phyloP scores from a whole-genome alignment of 257 asterid genomes.

The Linaria vulgaris region DNA sequence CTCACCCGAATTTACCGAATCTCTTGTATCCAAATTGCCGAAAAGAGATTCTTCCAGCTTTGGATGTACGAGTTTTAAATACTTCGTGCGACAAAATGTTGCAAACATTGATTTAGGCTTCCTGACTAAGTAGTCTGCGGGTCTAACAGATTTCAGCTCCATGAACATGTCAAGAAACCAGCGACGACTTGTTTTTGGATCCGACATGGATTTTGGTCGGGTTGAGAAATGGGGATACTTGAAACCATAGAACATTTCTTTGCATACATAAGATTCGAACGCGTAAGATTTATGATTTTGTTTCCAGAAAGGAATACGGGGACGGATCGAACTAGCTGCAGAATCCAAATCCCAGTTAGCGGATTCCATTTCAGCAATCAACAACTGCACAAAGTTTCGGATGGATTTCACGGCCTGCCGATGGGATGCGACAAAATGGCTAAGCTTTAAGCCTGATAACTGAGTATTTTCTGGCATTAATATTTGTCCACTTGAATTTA shows the following conservation, averaged over 20 bases:
- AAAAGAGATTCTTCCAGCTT: conserved; percentile 66
- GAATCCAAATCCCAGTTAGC: conserved; percentile 74
- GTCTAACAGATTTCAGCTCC: conserved; percentile 51
- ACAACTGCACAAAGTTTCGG: conserved; percentile 57
- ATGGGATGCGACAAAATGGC: conserved; percentile 47
- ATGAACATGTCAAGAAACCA: conserved; percentile 47
- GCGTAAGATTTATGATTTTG: conserved; percentile 54
- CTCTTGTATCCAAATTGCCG: conserved; percentile 53
- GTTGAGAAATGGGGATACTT: conserved; percentile 45
- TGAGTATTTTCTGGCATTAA: conserved; percentile 31
- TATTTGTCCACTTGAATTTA: conserved; percentile 50
- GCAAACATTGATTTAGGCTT: conserved; percentile 75
- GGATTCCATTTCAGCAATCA: conserved; percentile 57
- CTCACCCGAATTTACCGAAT: conserved; percentile 47
- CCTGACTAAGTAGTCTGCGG: conserved; percentile 62
- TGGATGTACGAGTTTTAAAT: conserved; percentile 53
- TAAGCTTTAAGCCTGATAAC: conserved; percentile 45
- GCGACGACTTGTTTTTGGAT: conserved; percentile 23
- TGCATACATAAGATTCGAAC: conserved; percentile 68
- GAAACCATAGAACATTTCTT: conserved; percentile 77
- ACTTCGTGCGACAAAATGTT: conserved; percentile 53
- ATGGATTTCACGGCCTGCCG: conserved; percentile 52
- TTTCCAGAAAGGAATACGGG: conserved; percentile 52
- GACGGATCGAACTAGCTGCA: conserved; percentile 61
- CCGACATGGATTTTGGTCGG: conserved; percentile 20